phyloP scores from a whole-genome alignment of 805 yeast species.

The Ogataea pignaliae region DNA sequence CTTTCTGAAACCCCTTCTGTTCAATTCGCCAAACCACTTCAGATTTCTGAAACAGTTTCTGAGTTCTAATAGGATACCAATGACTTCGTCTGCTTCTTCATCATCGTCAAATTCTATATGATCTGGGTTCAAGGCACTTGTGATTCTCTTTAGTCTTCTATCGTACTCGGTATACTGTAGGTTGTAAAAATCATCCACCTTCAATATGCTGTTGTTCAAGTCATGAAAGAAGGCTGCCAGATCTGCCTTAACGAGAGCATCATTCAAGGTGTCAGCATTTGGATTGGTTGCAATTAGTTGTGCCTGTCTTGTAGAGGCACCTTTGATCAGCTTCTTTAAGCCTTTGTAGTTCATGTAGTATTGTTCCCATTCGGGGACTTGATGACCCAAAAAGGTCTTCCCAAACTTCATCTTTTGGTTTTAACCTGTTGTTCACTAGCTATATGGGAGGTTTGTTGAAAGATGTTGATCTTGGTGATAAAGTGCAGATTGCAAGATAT shows the following conservation, averaged over 20 bases:
- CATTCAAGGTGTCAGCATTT: constrained; percentile 32
- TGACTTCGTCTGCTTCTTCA: constrained; percentile 59
- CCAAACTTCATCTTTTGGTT: constrained; percentile 68
- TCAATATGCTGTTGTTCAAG: constrained; percentile 76
- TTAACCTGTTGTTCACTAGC: background rate
- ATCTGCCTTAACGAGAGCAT: constrained; percentile 40
- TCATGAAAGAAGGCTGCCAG: constrained; percentile 69
- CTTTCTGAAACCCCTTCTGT: constrained; percentile 83
- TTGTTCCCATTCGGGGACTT: constrained; percentile 90
- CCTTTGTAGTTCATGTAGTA: constrained; percentile 82
- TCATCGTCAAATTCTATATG: constrained; percentile 30
- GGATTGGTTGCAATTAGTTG: constrained; percentile 23
- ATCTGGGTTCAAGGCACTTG: constrained; percentile 34
- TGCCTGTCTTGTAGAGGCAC: constrained; percentile 43
- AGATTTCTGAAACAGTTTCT: constrained; percentile 73
- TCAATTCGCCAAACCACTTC: constrained; percentile 92
- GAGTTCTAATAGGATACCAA: constrained; percentile 68
- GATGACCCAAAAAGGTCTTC: constrained; percentile 73
- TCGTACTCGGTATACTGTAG: constrained; percentile 70
- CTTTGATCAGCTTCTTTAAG: constrained; percentile 75
- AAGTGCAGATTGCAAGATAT: too few relatives aligned
- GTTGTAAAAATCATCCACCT: constrained; percentile 75
- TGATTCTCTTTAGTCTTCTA: constrained; percentile 53
- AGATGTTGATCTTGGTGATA: too few relatives aligned
- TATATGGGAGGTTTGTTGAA: too few relatives aligned